A percentile compares a stretch with the other conserved stretches of the same genome.
These are phyloP conservation scores for Pseudonitzschia multiseries DNA, from an alignment of 108 stramenopile species.

Conservation along the genomic window DNA sequence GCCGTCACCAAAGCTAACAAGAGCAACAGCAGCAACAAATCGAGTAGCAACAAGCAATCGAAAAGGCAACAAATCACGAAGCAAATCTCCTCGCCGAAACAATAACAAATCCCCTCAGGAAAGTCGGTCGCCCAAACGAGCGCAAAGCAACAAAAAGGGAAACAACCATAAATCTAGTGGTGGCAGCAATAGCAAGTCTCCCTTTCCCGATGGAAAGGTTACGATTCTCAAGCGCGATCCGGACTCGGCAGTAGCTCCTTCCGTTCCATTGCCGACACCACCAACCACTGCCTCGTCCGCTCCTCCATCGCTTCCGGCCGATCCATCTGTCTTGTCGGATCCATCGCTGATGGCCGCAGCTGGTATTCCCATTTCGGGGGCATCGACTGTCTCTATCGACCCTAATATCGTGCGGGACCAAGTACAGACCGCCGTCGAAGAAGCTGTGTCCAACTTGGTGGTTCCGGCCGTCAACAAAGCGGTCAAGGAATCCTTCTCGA, in stretches of 20 bases:
- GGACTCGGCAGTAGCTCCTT: neutral
- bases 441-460: constrained; percentile 45
- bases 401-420: neutral
- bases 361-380: constrained; percentile 1
- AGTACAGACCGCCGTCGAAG: constrained; percentile 4
- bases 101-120: constrained; percentile 14
- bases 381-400: constrained; percentile 5
- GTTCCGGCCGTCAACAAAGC: constrained; percentile 46
- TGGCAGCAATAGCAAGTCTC: constrained; percentile 18
- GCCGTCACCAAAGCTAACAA: neutral
- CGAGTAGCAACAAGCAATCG: constrained; percentile 48
- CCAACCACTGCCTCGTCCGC: constrained; percentile 1
- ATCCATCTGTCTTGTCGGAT: constrained; percentile 21
- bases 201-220: constrained; percentile 42
- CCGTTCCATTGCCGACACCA: neutral
- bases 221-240: constrained; percentile 55
- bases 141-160: constrained; percentile 40
- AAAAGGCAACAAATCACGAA: constrained; percentile 30
- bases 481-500: constrained; percentile 40
- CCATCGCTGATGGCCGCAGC: constrained; percentile 17
- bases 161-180: constrained; percentile 8
- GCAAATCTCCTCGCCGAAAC: constrained; percentile 19
- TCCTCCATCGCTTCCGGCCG: constrained; percentile 10
- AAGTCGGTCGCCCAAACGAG: constrained; percentile 13
- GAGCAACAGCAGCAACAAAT: constrained; percentile 19